Conservation (phyloP, 805 yeast genomes). For the Wickerhamiella kurtzmanii region DNA sequence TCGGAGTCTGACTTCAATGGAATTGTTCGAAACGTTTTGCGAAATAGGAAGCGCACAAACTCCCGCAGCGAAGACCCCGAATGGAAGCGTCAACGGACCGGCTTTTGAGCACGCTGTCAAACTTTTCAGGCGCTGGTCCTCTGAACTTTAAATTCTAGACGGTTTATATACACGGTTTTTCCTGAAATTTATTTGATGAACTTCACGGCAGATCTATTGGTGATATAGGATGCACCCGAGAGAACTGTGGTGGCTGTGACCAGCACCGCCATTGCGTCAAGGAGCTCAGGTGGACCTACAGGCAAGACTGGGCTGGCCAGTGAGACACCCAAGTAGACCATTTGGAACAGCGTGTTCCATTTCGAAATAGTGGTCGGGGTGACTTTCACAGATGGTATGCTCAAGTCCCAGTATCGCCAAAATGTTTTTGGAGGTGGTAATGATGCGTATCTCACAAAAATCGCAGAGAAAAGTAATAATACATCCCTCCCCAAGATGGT, state of each 20-base stretch:
- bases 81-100: no score
- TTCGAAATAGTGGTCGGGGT: conserved; percentile 79
- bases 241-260: conserved; percentile 53
- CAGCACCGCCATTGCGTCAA: conserved; percentile 24
- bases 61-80: no score
- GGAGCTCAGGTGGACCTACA: conserved; percentile 19
- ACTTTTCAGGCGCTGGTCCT: no score
- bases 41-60: no score
- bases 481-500: conserved; percentile 78
- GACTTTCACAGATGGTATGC: conserved; percentile 71
- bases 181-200: conserved; percentile 14
- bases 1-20: no score
- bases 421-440: conserved; percentile 67
- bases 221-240: conserved; percentile 46
- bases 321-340: conserved; percentile 66
- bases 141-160: not conserved
- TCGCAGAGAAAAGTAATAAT: conserved; percentile 54
- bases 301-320: conserved; percentile 43
- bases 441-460: conserved; percentile 58
- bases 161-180: not conserved
- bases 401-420: conserved; percentile 60
- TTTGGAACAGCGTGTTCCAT: conserved; percentile 81
- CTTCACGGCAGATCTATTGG: conserved; percentile 15
- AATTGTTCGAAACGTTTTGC: no score
- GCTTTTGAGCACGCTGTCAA: no score